Evolutionary conservation across 257 asterid genomes (phyloP).

Genomic region (Solanum virginianum): DNA sequence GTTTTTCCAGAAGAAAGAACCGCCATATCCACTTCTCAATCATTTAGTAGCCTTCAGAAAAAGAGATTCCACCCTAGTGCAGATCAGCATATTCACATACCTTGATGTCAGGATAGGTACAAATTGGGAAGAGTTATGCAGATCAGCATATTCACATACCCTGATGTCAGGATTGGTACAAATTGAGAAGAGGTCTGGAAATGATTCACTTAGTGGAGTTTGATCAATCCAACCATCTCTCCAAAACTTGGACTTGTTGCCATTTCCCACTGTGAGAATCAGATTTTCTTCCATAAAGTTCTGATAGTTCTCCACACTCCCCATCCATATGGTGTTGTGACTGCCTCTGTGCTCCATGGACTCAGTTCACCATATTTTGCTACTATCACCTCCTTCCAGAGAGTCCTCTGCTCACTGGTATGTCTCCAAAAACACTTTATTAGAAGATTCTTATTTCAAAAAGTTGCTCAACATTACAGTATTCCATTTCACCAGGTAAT

Average conservation of each 20-base stretch:
- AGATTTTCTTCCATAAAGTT: not conserved
- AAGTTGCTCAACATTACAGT: not conserved
- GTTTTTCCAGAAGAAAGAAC: no score
- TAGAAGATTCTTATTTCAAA: no score
- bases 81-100: not conserved
- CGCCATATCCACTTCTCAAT: not conserved
- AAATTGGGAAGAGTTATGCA: not conserved
- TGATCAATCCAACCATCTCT: not conserved
- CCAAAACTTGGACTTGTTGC: not conserved
- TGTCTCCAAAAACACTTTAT: no score
- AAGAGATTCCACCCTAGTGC: not conserved
- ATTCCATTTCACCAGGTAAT: not conserved
- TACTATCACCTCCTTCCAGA: no score
- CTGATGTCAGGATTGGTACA: not conserved
- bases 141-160: not conserved
- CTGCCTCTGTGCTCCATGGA: no score
- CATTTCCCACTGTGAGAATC: not conserved
- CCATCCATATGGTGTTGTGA: not conserved
- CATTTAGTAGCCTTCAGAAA: not conserved
- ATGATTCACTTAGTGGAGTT: not conserved
- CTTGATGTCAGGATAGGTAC: not conserved
- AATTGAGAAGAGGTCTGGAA: not conserved
- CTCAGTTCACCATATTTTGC: no score
- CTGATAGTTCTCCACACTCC: not conserved
- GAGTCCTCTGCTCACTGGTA: no score